Percentiles rank a stretch among this genome's conserved stretches.
Evolutionary conservation across 2,329 filamentous ascomycete genomes (phyloP).

Genomic region (Fusarium annulatum): DNA sequence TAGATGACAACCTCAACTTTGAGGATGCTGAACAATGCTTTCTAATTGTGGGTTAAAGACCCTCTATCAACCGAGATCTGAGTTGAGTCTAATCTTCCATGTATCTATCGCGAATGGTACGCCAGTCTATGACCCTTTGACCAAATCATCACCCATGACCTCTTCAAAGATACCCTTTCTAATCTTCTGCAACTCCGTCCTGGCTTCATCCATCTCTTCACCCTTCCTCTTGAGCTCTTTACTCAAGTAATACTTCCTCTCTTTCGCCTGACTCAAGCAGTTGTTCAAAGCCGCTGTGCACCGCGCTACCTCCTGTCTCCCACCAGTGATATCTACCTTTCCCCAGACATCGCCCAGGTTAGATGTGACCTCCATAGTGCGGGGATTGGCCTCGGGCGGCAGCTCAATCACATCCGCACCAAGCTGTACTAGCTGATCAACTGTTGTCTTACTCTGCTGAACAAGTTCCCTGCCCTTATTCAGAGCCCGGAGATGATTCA

Average conservation of each 20-base stretch:
- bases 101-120: not conserved
- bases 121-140: slow-evolving; percentile 6
- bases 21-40: slow-evolving; percentile 1
- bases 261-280: slow-evolving; percentile 49
- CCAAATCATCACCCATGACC: slow-evolving; percentile 22
- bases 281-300: slow-evolving; percentile 48
- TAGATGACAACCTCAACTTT: not conserved
- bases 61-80: slow-evolving; percentile 2
- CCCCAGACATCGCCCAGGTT: slow-evolving; percentile 61
- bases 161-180: slow-evolving; percentile 53
- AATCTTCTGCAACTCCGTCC: slow-evolving; percentile 56
- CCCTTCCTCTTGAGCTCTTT: slow-evolving; percentile 48
- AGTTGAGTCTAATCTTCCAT: not conserved
- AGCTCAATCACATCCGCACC: slow-evolving; percentile 21
- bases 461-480: slow-evolving; percentile 23
- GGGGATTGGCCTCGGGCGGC: slow-evolving; percentile 56
- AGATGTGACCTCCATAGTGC: slow-evolving; percentile 48
- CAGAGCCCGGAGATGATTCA: slow-evolving; percentile 39
- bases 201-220: slow-evolving; percentile 48
- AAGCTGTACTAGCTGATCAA: slow-evolving; percentile 26
- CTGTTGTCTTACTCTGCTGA: slow-evolving; percentile 14
- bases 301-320: slow-evolving; percentile 50
- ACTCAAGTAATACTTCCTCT: slow-evolving; percentile 45
- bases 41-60: not conserved
- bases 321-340: slow-evolving; percentile 62